A percentile compares a stretch with the other conserved stretches of the same genome.
Conservation (phyloP, 139 green algal genomes). For the Chlamydomonas sphaeroides region DNA sequence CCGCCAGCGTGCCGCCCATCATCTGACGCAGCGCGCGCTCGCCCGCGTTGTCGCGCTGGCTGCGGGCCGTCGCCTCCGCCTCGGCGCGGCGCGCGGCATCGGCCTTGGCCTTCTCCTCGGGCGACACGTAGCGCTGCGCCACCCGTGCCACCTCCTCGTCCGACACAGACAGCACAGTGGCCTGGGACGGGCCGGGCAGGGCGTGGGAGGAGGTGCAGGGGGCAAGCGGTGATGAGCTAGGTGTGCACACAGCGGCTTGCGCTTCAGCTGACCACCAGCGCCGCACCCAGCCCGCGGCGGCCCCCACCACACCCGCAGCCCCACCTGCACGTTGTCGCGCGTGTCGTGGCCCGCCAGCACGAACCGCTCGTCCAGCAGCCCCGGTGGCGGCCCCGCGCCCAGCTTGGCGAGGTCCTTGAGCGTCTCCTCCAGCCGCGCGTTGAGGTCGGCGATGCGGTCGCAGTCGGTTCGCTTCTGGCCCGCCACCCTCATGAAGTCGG, state of each 20-base stretch:
- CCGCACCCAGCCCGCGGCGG: too few relatives aligned
- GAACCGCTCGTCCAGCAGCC: conserved; percentile 24
- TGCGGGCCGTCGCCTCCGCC: conserved; percentile 24
- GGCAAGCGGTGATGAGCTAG: too few relatives aligned
- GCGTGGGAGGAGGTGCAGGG: not conserved
- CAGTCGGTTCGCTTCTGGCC: conserved; percentile 36
- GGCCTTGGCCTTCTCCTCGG: conserved; percentile 2
- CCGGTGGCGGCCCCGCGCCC: conserved; percentile 10
- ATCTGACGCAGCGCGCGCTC: conserved; percentile 57
- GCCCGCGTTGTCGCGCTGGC: conserved; percentile 8
- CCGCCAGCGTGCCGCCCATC: conserved; percentile 63
- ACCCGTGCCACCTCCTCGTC: conserved; percentile 48
- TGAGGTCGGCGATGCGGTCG: conserved; percentile 54
- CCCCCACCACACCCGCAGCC: too few relatives aligned
- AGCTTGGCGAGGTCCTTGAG: conserved; percentile 37
- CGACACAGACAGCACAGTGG: conserved; percentile 33
- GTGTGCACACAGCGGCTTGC: too few relatives aligned
- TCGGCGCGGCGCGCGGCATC: conserved; percentile 25
- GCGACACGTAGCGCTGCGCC: conserved; percentile 10
- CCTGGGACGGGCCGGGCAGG: too few relatives aligned
- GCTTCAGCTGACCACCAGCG: too few relatives aligned
- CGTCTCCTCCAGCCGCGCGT: conserved; percentile 49
- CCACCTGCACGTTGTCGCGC: conserved; percentile 21
- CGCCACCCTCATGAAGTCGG: conserved; percentile 27
- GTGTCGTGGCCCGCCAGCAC: conserved; percentile 26